These are phyloP conservation scores for Xylariaceae sp. DNA, from an alignment of 2,329 filamentous ascomycete genomes.

Conservation along the genomic window DNA sequence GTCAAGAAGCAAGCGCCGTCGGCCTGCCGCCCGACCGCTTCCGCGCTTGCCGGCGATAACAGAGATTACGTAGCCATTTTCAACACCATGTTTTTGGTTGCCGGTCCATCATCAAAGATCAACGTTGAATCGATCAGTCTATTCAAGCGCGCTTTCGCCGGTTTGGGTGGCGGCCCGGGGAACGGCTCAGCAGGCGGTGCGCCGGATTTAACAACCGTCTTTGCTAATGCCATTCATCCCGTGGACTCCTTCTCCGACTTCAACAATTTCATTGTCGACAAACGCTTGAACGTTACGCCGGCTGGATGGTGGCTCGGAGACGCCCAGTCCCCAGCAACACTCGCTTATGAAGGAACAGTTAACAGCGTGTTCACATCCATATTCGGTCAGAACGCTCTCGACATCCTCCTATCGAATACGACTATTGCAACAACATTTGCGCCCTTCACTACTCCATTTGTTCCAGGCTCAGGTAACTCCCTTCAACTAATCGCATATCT, in stretches of 20 bases:
- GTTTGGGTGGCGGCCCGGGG: conserved; percentile 13
- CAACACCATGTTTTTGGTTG: conserved; percentile 36
- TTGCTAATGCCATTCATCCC: conserved; percentile 40
- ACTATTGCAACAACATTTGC: conserved; percentile 68
- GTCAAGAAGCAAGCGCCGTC: conserved; percentile 42
- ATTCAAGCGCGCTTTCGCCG: conserved; percentile 39
- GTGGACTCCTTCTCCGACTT: conserved; percentile 66
- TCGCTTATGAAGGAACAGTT: conserved; percentile 65
- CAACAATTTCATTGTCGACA: conserved; percentile 55
- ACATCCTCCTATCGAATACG: conserved; percentile 61
- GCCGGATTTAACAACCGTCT: conserved; percentile 17
- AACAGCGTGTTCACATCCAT: conserved; percentile 52
- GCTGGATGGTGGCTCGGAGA: conserved; percentile 77
- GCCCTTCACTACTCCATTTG: conserved; percentile 69
- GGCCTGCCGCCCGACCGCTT: conserved; percentile 31
- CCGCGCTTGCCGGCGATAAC: conserved; percentile 34
- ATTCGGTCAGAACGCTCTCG: conserved; percentile 59
- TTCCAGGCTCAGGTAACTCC: conserved; percentile 62
- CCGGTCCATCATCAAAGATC: conserved; percentile 43
- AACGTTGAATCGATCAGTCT: conserved; percentile 28
- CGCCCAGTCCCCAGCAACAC: conserved; percentile 51
- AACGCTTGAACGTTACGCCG: conserved; percentile 64
- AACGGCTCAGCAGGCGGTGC: conserved; percentile 2
- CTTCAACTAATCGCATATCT: conserved; percentile 79
- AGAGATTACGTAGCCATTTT: conserved; percentile 32